These are phyloP conservation scores for Tetrastigma voinierianum DNA, from an alignment of 164 flowering plant species.

Conservation along the genomic window DNA sequence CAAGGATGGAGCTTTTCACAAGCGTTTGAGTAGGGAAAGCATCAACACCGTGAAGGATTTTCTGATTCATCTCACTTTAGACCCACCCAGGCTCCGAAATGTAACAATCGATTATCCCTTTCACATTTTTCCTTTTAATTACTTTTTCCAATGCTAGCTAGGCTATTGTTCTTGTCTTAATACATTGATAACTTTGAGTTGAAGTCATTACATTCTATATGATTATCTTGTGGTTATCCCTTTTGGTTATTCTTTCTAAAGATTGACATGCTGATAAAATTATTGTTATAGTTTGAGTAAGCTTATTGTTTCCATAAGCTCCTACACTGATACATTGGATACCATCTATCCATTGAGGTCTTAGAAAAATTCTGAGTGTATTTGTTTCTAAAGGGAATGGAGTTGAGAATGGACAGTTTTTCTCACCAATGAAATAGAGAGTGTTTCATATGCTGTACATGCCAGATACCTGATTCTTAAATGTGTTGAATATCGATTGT, in stretches of 20 bases:
- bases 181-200: background rate
- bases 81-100: no score
- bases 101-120: conserved; percentile 18
- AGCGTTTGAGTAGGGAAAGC: conserved; percentile 36
- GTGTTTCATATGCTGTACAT: no score
- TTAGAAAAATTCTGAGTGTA: background rate
- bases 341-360: background rate
- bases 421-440: no score
- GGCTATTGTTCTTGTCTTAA: background rate
- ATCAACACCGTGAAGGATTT: conserved; percentile 43
- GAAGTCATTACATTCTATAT: background rate
- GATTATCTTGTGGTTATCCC: no score
- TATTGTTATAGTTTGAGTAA: background rate
- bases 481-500: no score
- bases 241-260: background rate
- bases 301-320: background rate
- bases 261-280: background rate
- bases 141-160: background rate
- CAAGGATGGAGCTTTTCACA: conserved; percentile 51
- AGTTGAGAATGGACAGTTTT: no score
- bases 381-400: no score
- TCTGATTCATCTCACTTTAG: no score
- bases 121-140: background rate
- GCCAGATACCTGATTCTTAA: no score
- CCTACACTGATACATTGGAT: background rate